Evolutionary conservation across 1,284 basidiomycete genomes (phyloP).

Genomic region (Schizopora paradoxa): DNA sequence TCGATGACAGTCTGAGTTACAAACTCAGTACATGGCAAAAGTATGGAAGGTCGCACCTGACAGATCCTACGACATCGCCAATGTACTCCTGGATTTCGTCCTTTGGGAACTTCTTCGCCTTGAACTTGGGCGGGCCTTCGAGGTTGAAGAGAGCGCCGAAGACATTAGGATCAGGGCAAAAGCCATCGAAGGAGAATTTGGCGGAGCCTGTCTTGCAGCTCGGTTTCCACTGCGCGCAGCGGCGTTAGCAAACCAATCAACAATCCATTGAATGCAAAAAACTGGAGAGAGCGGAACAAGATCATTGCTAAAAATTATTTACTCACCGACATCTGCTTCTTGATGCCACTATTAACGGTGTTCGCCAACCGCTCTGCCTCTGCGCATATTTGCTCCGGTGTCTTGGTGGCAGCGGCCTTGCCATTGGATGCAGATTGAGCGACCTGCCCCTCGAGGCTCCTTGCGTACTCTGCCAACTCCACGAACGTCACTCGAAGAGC

Average conservation of each 20-base stretch:
- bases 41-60: constrained; percentile 29
- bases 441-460: constrained; percentile 35
- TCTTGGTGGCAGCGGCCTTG: constrained; percentile 33
- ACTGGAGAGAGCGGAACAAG: constrained; percentile 3
- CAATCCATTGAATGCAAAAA: background rate
- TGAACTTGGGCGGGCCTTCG: constrained; percentile 44
- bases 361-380: constrained; percentile 43
- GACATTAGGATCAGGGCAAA: constrained; percentile 46
- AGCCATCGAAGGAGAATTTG: constrained; percentile 50
- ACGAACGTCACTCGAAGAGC: constrained; percentile 30
- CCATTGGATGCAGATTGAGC: constrained; percentile 16
- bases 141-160: constrained; percentile 45
- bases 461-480: constrained; percentile 41
- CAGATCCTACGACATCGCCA: constrained; percentile 27
- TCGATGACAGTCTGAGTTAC: constrained; percentile 3
- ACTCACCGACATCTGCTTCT: constrained; percentile 47
- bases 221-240: constrained; percentile 41
- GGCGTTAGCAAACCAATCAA: constrained; percentile 9
- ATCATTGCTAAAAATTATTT: background rate
- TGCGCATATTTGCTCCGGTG: constrained; percentile 34
- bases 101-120: constrained; percentile 44
- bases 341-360: constrained; percentile 46
- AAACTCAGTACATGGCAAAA: too few relatives aligned
- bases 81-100: constrained; percentile 40
- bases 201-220: constrained; percentile 45